phyloP scores from a whole-genome alignment of 208 protist species.

The Trypanosoma lewisi region DNA sequence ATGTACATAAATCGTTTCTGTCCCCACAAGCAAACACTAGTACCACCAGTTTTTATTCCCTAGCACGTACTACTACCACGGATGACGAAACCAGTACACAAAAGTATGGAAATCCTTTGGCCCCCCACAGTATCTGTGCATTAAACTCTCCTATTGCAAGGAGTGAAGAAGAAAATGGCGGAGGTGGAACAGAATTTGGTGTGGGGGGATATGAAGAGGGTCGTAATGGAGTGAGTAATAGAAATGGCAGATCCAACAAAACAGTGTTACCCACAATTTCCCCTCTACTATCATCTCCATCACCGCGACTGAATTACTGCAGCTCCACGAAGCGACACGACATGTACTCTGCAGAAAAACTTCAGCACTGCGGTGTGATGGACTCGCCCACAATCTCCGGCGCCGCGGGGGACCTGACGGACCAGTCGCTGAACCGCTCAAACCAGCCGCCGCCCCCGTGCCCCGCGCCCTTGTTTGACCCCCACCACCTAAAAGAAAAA shows the following conservation, averaged over 20 bases:
- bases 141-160: neutral
- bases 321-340: neutral
- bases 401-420: neutral
- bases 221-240: neutral
- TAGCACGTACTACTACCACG: neutral
- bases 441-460: too few species aligned
- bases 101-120: conserved; percentile 1
- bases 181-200: neutral
- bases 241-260: neutral
- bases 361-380: neutral
- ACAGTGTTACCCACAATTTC: neutral
- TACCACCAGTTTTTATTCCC: neutral
- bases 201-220: neutral
- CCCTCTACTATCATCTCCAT: neutral
- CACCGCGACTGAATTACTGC: neutral
- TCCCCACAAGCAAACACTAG: conserved; percentile 2
- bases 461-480: too few species aligned
- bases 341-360: neutral
- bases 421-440: neutral
- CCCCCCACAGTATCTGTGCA: neutral
- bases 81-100: neutral
- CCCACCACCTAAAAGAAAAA: too few species aligned
- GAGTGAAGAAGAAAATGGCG: neutral
- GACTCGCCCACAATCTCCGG: neutral
- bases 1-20: conserved; percentile 3